Evolutionary conservation across 768 basidiomycete genomes (phyloP), one percentile per base, ranked within the genome.

Genomic region (Lentinula lateritia): DNA sequence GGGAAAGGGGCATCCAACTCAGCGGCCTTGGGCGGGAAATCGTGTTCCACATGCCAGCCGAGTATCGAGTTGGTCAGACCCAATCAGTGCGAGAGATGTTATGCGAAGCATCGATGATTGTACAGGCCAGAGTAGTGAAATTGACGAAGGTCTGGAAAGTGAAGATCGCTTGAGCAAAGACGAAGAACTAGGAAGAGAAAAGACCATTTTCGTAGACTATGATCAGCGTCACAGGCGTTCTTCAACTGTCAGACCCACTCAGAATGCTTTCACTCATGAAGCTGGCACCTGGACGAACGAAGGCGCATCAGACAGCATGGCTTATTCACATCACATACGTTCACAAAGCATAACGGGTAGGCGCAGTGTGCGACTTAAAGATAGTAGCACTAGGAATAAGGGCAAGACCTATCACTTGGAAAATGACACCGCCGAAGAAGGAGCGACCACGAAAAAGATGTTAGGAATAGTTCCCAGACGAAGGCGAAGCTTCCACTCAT

Each of bases 21-120:
- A 45, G 46, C 58, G 58, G 38, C 38, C 38, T 41, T 60, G 48
- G 50, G 41, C 41, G 28, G 58, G 50, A 12, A 60, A 63, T 35
- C 58, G 43, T 12, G 28, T 63, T 32, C 50, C 52, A 15, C 20
- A 57, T 3, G 78, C 77, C 66, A 78, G 68, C 35, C 76, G 81
- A 9, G 72, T 83, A 43, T 77, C 81, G 23, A 84, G 80, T 66
- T 84, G 83, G 85, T 78, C 83, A 4, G 84, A 83, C 64, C 78
- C 83, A 1, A 64, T 78, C 50, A 82, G 76, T 58, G 78, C 77
- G 28, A 72, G 75, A 52, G 75, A 72, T 34, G 63, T 71, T 1
- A 50, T 32, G 13, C 50, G 42, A 28, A 39, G 41, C 39, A 23
- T 42, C 12, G 10, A 15, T 38, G 28, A 41, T 52, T 38, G 16